A percentile compares a stretch with the other conserved stretches of the same genome.
Conservation (phyloP, 2,329 filamentous ascomycete species). For the Colletotrichum camelliae region DNA sequence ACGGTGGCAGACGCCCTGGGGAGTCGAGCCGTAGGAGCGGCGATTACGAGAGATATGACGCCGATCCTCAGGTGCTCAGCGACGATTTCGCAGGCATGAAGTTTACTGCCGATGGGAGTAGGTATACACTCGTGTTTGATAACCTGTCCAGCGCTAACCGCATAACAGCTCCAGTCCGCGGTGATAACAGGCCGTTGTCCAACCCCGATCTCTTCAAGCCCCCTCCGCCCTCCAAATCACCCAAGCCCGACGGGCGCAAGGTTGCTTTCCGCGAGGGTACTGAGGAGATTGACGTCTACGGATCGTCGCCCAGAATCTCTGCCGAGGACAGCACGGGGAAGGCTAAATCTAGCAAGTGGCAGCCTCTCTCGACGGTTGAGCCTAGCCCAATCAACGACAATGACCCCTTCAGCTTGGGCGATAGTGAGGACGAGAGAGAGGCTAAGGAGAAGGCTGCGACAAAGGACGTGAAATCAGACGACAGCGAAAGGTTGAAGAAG, state of each 20-base stretch:
- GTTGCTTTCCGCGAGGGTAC: conserved; percentile 67
- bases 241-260: conserved; percentile 55
- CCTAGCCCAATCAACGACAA: conserved; percentile 70
- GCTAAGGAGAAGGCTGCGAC: conserved; percentile 65
- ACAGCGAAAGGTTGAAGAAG: conserved; percentile 68
- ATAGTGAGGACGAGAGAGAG: conserved; percentile 92
- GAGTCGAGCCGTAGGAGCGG: conserved; percentile 75
- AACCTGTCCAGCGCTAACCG: conserved; percentile 24
- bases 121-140: conserved; percentile 33
- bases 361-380: conserved; percentile 85
- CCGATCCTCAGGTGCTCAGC: conserved; percentile 86
- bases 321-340: conserved; percentile 56
- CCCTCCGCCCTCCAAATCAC: conserved; percentile 56
- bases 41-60: conserved; percentile 92
- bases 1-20: conserved; percentile 53
- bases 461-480: conserved; percentile 58
- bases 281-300: conserved; percentile 82
- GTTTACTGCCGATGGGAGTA: conserved; percentile 67
- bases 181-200: conserved; percentile 64
- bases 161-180: conserved; percentile 56
- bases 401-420: conserved; percentile 94
- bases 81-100: conserved; percentile 85
- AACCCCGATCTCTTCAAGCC: conserved; percentile 85
- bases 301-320: conserved; percentile 62
- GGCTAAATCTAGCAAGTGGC: conserved; percentile 90